Base-by-base conservation (phyloP, 2,329 filamentous ascomycete species). In the Pezicula neosporulosa region DNA sequence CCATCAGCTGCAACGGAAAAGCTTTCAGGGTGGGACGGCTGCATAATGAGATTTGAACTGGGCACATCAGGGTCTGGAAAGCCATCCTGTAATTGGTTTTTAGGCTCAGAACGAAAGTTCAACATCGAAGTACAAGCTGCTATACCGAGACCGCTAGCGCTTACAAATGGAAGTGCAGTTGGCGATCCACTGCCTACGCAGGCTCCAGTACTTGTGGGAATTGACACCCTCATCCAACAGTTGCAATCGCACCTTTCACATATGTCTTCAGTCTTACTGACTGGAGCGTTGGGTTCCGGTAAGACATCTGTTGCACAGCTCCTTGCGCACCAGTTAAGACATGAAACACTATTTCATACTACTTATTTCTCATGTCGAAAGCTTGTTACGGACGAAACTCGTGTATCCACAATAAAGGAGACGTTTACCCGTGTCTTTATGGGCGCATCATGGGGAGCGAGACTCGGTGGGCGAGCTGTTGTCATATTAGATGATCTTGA, bases 401-500 rank as follows among this genome's bases (percentile, higher is more conserved):
- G 93, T 52, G 83, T 97, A 13, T 88, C 90, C 2, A 90, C 88
- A 0, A 90, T 99, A 70, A 97, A 96, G 64, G 93, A 97, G 63
- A 94, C 85, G 0, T 72, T 99, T 5, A 86, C 82, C 47, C 82
- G 90, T 15, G 71, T 96, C 2, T 97, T 99, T 66, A 90, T 94
- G 76, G 81, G 83, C 18, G 94, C 94, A 3, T 87, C 89, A 39
- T 99, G 94, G 94, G 91, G 90, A 36, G 90, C 93, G 35, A 81
- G 93, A 53, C 78, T 94, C 1, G 92, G 91, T 19, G 94, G 94
- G 4, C 86, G 83, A 56, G 82, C 92, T 0, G 68, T 97, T 3
- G 89, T 99, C 18, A 83, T 99, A 45, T 76, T 99, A 2, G 94
- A 99, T 64, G 94, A 99, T 63, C 72, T 99, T 6, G 94, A 99